These are phyloP conservation scores for Pythium dissimile DNA, from an alignment of 352 stramenopile species.

Conservation along the genomic window DNA sequence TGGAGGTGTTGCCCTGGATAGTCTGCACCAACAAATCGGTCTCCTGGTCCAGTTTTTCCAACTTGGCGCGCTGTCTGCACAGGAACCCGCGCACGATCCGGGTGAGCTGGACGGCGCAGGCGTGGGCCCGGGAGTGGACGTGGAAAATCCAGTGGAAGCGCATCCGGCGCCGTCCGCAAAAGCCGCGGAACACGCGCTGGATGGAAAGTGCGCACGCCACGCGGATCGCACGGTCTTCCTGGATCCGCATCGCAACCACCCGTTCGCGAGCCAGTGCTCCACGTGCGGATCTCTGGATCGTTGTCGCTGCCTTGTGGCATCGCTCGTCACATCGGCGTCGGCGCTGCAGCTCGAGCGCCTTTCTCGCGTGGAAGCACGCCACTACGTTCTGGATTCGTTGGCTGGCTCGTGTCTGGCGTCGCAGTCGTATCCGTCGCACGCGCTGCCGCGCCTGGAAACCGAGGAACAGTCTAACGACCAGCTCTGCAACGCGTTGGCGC, in stretches of 20 bases:
- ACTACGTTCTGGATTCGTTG: slow-evolving; percentile 41
- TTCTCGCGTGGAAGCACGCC: slow-evolving; percentile 29
- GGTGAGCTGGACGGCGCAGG: slow-evolving; percentile 37
- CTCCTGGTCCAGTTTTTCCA: slow-evolving; percentile 30
- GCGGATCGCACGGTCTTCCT: slow-evolving; percentile 35
- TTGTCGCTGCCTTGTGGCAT: slow-evolving; percentile 30
- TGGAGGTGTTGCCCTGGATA: slow-evolving; percentile 39
- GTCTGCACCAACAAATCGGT: slow-evolving; percentile 56
- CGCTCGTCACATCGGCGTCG: not conserved
- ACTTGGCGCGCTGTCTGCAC: slow-evolving; percentile 22
- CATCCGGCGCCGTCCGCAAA: slow-evolving; percentile 31
- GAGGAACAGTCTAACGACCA: slow-evolving; percentile 32
- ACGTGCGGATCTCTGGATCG: slow-evolving; percentile 40
- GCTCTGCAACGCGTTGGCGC: slow-evolving; percentile 23
- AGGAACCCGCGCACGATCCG: slow-evolving; percentile 59
- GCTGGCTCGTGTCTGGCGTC: slow-evolving; percentile 24
- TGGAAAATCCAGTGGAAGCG: slow-evolving; percentile 29
- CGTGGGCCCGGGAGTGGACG: slow-evolving; percentile 27
- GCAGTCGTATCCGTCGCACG: slow-evolving; percentile 33
- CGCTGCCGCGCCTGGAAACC: slow-evolving; percentile 47
- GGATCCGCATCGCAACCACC: slow-evolving; percentile 31
- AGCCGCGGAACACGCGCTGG: slow-evolving; percentile 46
- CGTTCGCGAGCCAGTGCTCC: slow-evolving; percentile 26
- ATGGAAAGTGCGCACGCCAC: slow-evolving; percentile 49
- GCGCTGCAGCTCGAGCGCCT: slow-evolving; percentile 22